Conservation (phyloP, 345 rosid genomes). For the Dipteronia dyeriana region DNA sequence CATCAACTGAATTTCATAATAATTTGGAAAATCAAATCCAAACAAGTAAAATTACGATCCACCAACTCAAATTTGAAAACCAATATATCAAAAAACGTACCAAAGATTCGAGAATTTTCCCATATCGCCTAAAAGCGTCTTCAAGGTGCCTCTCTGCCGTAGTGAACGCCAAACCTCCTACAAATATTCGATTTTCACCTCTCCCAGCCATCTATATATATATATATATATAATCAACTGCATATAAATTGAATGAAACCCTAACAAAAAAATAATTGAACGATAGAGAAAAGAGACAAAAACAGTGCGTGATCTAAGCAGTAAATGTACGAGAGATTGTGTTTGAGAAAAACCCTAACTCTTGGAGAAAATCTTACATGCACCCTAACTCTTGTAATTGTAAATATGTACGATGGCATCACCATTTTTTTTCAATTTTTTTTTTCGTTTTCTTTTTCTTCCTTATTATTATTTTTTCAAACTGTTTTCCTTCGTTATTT, state of each 20-base stretch:
- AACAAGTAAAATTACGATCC: neutral
- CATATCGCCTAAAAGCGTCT: constrained; percentile 20
- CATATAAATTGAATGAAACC: neutral
- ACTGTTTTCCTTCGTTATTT: neutral
- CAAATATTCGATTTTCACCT: constrained; percentile 19
- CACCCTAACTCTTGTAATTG: no score
- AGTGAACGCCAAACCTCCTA: constrained; percentile 15
- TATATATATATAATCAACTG: no score
- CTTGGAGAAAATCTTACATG: no score
- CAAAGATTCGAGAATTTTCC: constrained; percentile 15
- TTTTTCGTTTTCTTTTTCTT: no score
- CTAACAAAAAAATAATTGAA: neutral
- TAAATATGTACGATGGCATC: neutral
- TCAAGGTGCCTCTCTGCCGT: constrained; percentile 22
- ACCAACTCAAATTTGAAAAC: neutral
- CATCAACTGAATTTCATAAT: neutral
- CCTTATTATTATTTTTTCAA: no score
- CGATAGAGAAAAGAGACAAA: neutral
- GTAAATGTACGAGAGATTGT: neutral
- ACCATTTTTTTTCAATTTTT: neutral
- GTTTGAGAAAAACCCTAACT: neutral
- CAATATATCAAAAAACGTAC: neutral
- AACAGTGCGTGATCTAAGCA: neutral
- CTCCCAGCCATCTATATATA: constrained; percentile 16
- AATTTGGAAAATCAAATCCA: neutral